Evolutionary conservation across 352 stramenopile species (phyloP).

Genomic region (Phytophthora colocasiae): DNA sequence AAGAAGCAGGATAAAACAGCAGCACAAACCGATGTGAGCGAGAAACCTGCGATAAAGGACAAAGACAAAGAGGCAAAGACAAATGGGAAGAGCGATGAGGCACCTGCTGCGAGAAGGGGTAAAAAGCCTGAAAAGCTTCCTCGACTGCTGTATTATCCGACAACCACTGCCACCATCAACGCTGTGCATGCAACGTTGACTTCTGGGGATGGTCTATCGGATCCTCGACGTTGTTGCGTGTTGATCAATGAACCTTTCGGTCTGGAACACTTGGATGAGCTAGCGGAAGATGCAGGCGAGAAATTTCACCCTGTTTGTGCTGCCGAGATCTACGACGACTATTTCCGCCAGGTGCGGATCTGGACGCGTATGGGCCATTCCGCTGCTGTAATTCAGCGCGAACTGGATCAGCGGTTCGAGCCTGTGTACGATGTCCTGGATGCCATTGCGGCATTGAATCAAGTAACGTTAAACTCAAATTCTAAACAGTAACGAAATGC

Average conservation of each 20-base stretch:
- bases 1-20: neutral
- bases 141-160: conserved; percentile 67
- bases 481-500: neutral
- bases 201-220: conserved; percentile 44
- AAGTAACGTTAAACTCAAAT: conserved; percentile 4
- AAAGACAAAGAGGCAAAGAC: conserved; percentile 8
- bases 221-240: conserved; percentile 62
- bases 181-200: conserved; percentile 62
- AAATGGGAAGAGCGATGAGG: conserved; percentile 18
- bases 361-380: conserved; percentile 77
- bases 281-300: conserved; percentile 56
- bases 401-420: conserved; percentile 63
- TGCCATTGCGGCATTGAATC: conserved; percentile 43
- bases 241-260: conserved; percentile 70
- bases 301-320: conserved; percentile 69
- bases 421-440: conserved; percentile 47
- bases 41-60: conserved; percentile 6
- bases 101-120: conserved; percentile 30
- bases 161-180: conserved; percentile 70
- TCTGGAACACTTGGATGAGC: conserved; percentile 62
- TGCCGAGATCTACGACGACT: conserved; percentile 77
- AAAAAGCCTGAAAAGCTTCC: conserved; percentile 57
- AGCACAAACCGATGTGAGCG: conserved; percentile 6
- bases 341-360: conserved; percentile 74
- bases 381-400: conserved; percentile 52